Conservation (phyloP, 2,329 filamentous ascomycete genomes). For the Pseudocercospora fuligena region DNA sequence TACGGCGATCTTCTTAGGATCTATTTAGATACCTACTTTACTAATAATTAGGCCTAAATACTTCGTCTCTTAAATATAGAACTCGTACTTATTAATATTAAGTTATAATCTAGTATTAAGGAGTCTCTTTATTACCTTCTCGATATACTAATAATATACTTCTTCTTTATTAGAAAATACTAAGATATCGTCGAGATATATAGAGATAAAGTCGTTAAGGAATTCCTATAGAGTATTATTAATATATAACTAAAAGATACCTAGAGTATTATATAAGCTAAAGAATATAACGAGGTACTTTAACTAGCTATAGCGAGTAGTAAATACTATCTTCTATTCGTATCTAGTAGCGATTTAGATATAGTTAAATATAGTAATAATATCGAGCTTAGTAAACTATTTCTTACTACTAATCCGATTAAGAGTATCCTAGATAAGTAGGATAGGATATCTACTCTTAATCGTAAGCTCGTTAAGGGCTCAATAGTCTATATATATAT, state of each 20-base stretch:
- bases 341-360: constrained; percentile 1
- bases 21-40: constrained; percentile 20
- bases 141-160: constrained; percentile 27
- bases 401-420: background rate
- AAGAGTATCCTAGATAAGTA: constrained; percentile 6
- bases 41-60: constrained; percentile 31
- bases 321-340: constrained; percentile 10
- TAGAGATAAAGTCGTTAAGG: constrained; percentile 13
- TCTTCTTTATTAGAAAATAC: constrained; percentile 10
- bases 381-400: constrained; percentile 12
- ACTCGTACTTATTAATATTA: constrained; percentile 32
- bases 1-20: constrained; percentile 21
- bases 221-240: constrained; percentile 13
- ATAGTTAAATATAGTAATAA: background rate
- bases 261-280: background rate
- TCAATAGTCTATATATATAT: constrained; percentile 1
- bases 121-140: constrained; percentile 25
- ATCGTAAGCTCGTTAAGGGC: constrained; percentile 6
- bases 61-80: constrained; percentile 25
- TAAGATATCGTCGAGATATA: constrained; percentile 14
- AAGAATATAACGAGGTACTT: too few species aligned
- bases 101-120: constrained; percentile 16
- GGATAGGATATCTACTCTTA: constrained; percentile 14
- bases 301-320: background rate
- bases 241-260: constrained; percentile 16